Evolutionary conservation across 306 rosid species (phyloP).

Genomic region (Datisca glomerata): DNA sequence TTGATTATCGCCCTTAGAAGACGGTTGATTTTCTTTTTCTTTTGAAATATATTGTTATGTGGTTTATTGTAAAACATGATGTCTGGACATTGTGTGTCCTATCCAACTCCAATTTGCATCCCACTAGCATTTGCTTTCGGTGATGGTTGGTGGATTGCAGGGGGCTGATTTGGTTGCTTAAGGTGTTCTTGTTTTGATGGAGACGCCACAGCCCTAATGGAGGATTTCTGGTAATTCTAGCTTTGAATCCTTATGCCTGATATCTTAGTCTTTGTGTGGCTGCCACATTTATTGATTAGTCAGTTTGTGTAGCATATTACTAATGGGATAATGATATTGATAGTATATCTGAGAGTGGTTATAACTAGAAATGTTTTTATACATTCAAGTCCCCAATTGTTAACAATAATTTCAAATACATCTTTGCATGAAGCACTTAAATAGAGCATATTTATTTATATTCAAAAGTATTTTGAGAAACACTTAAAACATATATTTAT

Average conservation of each 20-base stretch:
- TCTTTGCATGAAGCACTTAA: too few relatives aligned
- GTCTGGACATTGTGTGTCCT: background rate
- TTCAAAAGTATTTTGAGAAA: too few relatives aligned
- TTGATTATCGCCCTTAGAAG: background rate
- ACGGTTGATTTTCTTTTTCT: background rate
- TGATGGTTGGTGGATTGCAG: background rate
- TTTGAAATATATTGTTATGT: background rate
- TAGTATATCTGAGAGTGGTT: too few relatives aligned
- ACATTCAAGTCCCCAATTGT: too few relatives aligned
- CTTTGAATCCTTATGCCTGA: background rate
- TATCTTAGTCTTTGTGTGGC: background rate
- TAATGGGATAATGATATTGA: too few relatives aligned
- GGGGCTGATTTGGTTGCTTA: background rate
- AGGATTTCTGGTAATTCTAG: background rate
- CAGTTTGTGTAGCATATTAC: too few relatives aligned
- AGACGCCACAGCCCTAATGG: background rate
- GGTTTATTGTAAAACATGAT: background rate
- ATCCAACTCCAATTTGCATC: background rate
- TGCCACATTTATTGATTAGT: background rate
- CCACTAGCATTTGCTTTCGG: background rate
- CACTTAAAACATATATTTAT: too few relatives aligned
- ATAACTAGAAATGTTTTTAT: too few relatives aligned
- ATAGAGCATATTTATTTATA: too few relatives aligned
- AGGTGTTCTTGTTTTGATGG: background rate
- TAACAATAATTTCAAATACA: too few relatives aligned